Percentiles rank a stretch among this genome's conserved stretches.
Conservation (phyloP, 495 filamentous ascomycete genomes). For the Penicillium lagena region DNA sequence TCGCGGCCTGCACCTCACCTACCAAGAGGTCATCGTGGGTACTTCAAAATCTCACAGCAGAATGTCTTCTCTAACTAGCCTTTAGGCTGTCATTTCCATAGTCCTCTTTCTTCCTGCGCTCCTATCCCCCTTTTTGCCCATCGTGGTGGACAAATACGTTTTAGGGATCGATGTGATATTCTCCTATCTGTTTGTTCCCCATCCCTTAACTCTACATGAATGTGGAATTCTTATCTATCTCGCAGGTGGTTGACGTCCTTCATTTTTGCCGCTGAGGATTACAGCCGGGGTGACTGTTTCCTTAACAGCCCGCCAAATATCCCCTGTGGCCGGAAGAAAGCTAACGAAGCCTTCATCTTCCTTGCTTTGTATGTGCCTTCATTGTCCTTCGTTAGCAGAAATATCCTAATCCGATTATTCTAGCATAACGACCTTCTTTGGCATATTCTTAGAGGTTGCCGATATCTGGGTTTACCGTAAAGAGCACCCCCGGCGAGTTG, state of each 20-base stretch:
- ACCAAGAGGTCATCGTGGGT: constrained; percentile 39
- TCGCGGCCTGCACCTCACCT: constrained; percentile 26
- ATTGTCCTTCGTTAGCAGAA: background rate
- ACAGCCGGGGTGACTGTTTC: constrained; percentile 16
- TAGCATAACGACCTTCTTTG: constrained; percentile 24
- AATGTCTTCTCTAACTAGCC: background rate
- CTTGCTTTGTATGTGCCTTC: constrained; percentile 39
- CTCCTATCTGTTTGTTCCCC: constrained; percentile 31
- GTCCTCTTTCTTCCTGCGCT: constrained; percentile 37
- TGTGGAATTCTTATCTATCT: too few relatives aligned
- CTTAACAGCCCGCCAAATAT: constrained; percentile 5
- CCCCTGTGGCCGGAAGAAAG: constrained; percentile 12
- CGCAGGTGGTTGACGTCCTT: constrained; percentile 38
- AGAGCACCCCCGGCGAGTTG: background rate
- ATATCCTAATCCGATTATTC: background rate
- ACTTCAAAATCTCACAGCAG: too few relatives aligned
- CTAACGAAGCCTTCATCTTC: constrained; percentile 42
- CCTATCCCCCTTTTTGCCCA: constrained; percentile 25
- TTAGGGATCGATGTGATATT: constrained; percentile 42
- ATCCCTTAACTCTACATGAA: background rate
- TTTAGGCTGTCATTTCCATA: constrained; percentile 36
- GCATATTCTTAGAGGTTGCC: constrained; percentile 33
- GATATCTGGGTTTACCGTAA: constrained; percentile 23
- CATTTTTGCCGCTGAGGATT: constrained; percentile 37
- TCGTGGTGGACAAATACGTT: constrained; percentile 14